Evolutionary conservation across 2,329 filamentous ascomycete species (phyloP).

Genomic region (Ophiostoma ulmi): DNA sequence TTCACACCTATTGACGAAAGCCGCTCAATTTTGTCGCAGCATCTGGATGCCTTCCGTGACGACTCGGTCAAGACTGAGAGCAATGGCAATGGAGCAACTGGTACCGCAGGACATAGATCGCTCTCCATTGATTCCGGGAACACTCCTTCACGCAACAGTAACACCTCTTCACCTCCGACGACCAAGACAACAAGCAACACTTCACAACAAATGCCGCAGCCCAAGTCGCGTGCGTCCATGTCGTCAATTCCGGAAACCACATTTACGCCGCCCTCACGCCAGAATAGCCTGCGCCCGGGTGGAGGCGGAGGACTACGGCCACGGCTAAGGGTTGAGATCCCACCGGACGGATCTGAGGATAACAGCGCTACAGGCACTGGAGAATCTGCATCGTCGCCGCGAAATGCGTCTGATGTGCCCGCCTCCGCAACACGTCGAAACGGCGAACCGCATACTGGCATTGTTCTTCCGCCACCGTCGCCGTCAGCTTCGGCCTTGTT

Average conservation of each 20-base stretch:
- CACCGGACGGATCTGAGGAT: slow-evolving; percentile 76
- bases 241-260: slow-evolving; percentile 60
- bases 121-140: slow-evolving; percentile 58
- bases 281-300: slow-evolving; percentile 67
- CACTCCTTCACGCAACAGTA: slow-evolving; percentile 15
- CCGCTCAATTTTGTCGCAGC: slow-evolving; percentile 79
- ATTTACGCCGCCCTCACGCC: slow-evolving; percentile 67
- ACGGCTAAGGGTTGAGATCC: slow-evolving; percentile 87
- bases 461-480: slow-evolving; percentile 87
- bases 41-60: slow-evolving; percentile 63
- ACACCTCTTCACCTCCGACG: slow-evolving; percentile 52
- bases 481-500: slow-evolving; percentile 80
- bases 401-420: slow-evolving; percentile 53
- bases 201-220: slow-evolving; percentile 37
- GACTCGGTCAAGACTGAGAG: slow-evolving; percentile 41
- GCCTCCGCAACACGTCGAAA: slow-evolving; percentile 45
- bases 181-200: slow-evolving; percentile 39
- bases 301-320: slow-evolving; percentile 58
- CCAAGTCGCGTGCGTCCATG: slow-evolving; percentile 47
- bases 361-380: slow-evolving; percentile 66
- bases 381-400: slow-evolving; percentile 53
- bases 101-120: slow-evolving; percentile 37
- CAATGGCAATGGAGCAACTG: background rate
- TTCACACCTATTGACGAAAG: slow-evolving; percentile 97
- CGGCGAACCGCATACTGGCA: slow-evolving; percentile 43